These are phyloP conservation scores for Retiboletus flavoniger DNA, from an alignment of 1,284 basidiomycete genomes.

Conservation along the genomic window DNA sequence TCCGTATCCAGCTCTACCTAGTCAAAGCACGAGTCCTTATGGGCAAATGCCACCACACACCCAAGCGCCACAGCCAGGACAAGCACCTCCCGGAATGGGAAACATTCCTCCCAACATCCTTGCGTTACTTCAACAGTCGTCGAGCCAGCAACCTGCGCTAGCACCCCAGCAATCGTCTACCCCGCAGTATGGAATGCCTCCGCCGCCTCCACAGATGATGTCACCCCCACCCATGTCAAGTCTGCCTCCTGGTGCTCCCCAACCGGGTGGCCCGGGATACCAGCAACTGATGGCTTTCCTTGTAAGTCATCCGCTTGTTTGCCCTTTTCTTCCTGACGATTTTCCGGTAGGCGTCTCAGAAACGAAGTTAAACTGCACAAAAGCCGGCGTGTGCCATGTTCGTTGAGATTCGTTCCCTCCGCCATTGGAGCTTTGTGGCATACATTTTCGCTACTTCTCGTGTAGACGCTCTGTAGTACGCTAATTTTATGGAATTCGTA, in stretches of 20 bases:
- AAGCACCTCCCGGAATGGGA: conserved; percentile 38
- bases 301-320: conserved; percentile 34
- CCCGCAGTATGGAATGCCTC: conserved; percentile 42
- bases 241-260: conserved; percentile 36
- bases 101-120: conserved; percentile 63
- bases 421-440: background rate
- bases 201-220: conserved; percentile 36
- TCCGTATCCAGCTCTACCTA: conserved; percentile 37
- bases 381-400: background rate
- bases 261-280: conserved; percentile 44
- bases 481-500: conserved; percentile 31
- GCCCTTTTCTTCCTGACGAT: background rate
- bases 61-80: conserved; percentile 38
- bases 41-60: conserved; percentile 38
- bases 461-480: conserved; percentile 19
- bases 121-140: conserved; percentile 54
- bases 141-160: conserved; percentile 36
- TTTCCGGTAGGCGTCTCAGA: conserved; percentile 24
- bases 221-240: conserved; percentile 42
- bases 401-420: background rate
- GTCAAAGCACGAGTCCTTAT: conserved; percentile 35
- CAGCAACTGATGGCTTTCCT: conserved; percentile 57
- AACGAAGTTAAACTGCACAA: conserved; percentile 19
- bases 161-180: conserved; percentile 37
- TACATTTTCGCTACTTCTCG: background rate